Conservation (phyloP, 2,329 filamentous ascomycete genomes). For the Diaporthe sp. region DNA sequence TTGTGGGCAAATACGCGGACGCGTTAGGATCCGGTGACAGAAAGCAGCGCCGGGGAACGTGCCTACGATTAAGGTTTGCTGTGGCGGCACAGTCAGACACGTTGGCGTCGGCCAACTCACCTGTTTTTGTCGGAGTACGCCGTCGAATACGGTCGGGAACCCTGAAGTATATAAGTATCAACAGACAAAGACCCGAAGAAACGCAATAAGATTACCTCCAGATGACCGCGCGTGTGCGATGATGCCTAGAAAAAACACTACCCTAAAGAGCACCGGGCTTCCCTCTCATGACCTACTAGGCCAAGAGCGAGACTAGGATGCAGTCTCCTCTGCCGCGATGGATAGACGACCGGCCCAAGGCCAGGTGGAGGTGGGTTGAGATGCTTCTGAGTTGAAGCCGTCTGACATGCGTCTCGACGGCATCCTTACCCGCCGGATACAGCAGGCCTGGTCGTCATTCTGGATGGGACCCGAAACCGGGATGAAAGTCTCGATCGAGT, state of each 20-base stretch:
- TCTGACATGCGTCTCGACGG: neutral
- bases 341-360: neutral
- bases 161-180: neutral
- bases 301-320: neutral
- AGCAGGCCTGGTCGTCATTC: neutral
- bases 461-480: neutral
- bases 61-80: neutral
- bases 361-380: neutral
- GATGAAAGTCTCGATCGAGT: neutral
- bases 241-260: no score
- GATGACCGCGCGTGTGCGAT: no score
- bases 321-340: neutral
- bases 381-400: neutral
- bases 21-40: neutral
- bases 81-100: constrained; percentile 1
- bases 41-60: neutral
- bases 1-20: neutral
- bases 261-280: neutral
- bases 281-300: neutral
- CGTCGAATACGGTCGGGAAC: neutral
- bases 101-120: no score
- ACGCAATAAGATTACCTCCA: no score
- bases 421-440: neutral
- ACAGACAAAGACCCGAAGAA: neutral
- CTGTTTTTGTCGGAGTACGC: no score